Evolutionary conservation across 371 early-diverging fungal species (phyloP), one percentile per base, ranked within the genome.

Genomic region (Mucor velutinosus): DNA sequence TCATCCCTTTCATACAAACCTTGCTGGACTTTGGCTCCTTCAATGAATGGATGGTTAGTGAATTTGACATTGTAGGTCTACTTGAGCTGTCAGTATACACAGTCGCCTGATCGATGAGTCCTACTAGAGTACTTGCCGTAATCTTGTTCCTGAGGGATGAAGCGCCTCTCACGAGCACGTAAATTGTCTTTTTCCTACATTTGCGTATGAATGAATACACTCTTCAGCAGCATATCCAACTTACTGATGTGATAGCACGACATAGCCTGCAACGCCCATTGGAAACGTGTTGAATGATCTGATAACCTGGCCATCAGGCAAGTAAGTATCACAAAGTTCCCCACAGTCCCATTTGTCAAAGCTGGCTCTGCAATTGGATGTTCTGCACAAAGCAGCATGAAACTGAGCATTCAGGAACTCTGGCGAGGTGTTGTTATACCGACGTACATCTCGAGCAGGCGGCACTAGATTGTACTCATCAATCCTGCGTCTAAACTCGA

Each of bases 261-360:
- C 23, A 4, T 60, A 43, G 19, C 72, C 72, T 5, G 64, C 60
- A 1, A 67, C 51, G 25, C 63, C 68, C 32, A 67, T 35, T 37
- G 72, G 72, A 39, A 37, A 64, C 4, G 72, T 72, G 14, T 19
- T 60, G 33, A 64, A 72, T 4, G 68, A 19, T n/a, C 72, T 33
- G 7, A 67, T 45, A 8, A 72, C 72, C 15, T 37, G 21, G 14
- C 60, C 72, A 47, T 72, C 72, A 21, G 72, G 72, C 10, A 72
- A 64, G 15, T 60, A 29, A 1, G 55, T 21, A 8, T 39, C 21
- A 61, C 72, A 72, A 23, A 21, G 29, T 8, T 60, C 58, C 25
- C 53, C 53, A 56, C 72, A 72, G 61, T 72, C 72, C 72, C 72
- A 72, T 19, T 64, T 47, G 41, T 72, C 72, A n/a, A 60, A 29